phyloP scores from a whole-genome alignment of 75 land plant genomes.

The Chamaecyparis obtusa region DNA sequence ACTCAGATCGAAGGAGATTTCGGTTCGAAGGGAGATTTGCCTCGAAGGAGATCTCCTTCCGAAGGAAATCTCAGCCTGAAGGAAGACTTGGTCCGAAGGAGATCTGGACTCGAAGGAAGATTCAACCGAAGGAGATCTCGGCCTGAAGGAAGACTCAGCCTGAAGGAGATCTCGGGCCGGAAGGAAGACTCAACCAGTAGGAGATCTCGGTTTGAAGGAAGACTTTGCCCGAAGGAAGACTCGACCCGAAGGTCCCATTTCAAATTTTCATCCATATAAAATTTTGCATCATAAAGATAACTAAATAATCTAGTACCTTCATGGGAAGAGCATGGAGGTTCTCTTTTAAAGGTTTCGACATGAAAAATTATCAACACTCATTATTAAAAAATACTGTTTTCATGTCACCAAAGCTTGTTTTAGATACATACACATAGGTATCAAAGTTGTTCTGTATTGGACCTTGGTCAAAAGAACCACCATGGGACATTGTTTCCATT shows the following conservation, averaged over 20 bases:
- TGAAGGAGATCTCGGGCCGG: too few relatives aligned
- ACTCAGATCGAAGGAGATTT: too few relatives aligned
- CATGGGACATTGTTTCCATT: not conserved
- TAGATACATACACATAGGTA: slow-evolving; percentile 41
- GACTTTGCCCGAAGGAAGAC: too few relatives aligned
- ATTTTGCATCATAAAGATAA: not conserved
- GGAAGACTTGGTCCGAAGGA: too few relatives aligned
- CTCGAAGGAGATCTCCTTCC: too few relatives aligned
- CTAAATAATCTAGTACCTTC: not conserved
- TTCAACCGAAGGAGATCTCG: too few relatives aligned
- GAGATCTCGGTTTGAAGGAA: too few relatives aligned
- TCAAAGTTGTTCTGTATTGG: slow-evolving; percentile 65
- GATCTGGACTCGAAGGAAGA: too few relatives aligned
- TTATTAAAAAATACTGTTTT: not conserved
- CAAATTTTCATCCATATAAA: not conserved
- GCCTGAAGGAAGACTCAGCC: too few relatives aligned
- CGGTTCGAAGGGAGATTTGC: too few relatives aligned
- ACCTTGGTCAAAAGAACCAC: not conserved
- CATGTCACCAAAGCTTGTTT: not conserved
- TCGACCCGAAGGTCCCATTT: not conserved
- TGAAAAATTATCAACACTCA: not conserved
- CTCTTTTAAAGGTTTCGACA: not conserved
- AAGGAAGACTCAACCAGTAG: too few relatives aligned
- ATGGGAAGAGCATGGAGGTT: not conserved
- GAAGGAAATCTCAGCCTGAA: too few relatives aligned